Conservation (phyloP, 371 early-diverging fungal genomes). For the Mucor lusitanicus region DNA sequence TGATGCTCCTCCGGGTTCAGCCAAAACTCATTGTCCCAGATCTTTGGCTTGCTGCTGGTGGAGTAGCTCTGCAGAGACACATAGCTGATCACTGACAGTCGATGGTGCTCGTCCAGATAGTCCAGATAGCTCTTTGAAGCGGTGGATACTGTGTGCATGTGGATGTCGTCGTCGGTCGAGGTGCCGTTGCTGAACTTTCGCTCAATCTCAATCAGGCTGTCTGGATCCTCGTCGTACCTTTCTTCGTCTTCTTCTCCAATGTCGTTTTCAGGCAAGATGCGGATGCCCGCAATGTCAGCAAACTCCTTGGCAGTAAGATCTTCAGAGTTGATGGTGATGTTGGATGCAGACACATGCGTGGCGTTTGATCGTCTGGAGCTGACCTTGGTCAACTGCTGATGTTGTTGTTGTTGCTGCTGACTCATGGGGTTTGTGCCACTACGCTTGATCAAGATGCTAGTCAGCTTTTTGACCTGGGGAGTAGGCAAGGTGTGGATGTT, state of each 20-base stretch:
- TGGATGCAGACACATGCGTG: conserved; percentile 35
- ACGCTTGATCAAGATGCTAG: conserved; percentile 12
- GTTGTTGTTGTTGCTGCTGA: not conserved
- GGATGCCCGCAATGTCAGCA: conserved; percentile 49
- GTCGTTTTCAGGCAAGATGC: conserved; percentile 40
- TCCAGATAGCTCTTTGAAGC: not conserved
- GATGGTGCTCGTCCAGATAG: conserved; percentile 10
- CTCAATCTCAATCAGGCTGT: not conserved
- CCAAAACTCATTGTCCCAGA: conserved; percentile 24
- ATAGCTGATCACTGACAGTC: not conserved
- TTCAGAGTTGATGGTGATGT: conserved; percentile 50
- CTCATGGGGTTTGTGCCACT: conserved; percentile 2
- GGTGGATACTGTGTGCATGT: not conserved
- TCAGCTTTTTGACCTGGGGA: conserved; percentile 3
- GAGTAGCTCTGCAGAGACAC: not conserved
- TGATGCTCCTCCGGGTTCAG: conserved; percentile 2
- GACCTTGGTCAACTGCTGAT: not conserved
- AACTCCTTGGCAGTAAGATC: conserved; percentile 52
- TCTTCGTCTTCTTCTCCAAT: not conserved
- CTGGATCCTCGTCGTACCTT: not conserved
- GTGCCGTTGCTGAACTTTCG: not conserved
- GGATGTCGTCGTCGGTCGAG: not conserved
- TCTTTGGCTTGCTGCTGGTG: conserved; percentile 2
- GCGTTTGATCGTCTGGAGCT: conserved; percentile 22
- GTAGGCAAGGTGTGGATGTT: conserved; percentile 12